Percentiles rank a stretch among this genome's conserved stretches.
Conservation (phyloP, 805 yeast species). For the Komagataella ulmi region DNA sequence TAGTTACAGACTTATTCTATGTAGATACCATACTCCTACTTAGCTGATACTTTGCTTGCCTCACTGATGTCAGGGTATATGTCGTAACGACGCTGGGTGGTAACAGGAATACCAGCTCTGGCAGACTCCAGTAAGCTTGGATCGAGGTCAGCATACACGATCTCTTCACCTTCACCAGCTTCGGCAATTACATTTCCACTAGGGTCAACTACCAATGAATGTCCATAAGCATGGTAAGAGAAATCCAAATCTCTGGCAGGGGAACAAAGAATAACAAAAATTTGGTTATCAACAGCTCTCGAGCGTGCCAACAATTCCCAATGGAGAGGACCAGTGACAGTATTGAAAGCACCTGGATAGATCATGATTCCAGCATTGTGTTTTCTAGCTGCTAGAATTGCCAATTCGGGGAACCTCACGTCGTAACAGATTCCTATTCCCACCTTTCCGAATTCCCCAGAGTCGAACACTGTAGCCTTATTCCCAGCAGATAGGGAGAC, state of each 20-base stretch:
- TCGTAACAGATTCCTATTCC: constrained; percentile 87
- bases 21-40: neutral
- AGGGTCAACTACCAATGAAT: constrained; percentile 51
- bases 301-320: constrained; percentile 69
- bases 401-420: constrained; percentile 69
- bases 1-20: too few species aligned
- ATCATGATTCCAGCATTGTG: constrained; percentile 51
- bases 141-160: constrained; percentile 61
- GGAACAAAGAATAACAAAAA: constrained; percentile 67
- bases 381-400: constrained; percentile 51
- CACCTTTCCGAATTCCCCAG: constrained; percentile 51
- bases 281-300: constrained; percentile 65
- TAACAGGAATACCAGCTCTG: constrained; percentile 58
- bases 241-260: constrained; percentile 68
- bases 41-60: neutral
- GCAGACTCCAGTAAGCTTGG: constrained; percentile 42
- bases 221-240: constrained; percentile 56
- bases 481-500: constrained; percentile 64
- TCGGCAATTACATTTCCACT: constrained; percentile 48
- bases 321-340: constrained; percentile 74
- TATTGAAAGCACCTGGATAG: constrained; percentile 77
- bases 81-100: constrained; percentile 60
- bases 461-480: constrained; percentile 64
- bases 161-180: constrained; percentile 70
- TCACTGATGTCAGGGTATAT: constrained; percentile 31